These are phyloP conservation scores for Xylaria sp. DNA, from an alignment of 2,329 filamentous ascomycete genomes.

Conservation along the genomic window DNA sequence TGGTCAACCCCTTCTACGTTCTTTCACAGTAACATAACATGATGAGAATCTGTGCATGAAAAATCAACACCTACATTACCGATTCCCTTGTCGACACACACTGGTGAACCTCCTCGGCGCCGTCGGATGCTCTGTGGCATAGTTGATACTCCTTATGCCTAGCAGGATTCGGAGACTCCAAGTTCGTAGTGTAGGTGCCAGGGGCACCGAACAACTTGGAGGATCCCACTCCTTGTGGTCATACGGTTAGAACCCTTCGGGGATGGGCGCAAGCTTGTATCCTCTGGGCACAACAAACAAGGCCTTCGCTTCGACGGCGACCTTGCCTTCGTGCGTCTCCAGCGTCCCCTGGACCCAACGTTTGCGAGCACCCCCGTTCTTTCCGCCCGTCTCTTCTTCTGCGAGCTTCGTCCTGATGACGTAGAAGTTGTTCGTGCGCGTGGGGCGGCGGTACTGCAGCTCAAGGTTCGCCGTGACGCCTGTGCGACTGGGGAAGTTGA, in stretches of 20 bases:
- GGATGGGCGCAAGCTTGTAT: constrained; percentile 37
- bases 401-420: constrained; percentile 49
- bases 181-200: not conserved
- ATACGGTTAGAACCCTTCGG: constrained; percentile 35
- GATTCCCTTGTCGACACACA: not conserved
- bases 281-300: constrained; percentile 55
- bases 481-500: constrained; percentile 41
- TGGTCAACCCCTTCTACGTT: not conserved
- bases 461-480: constrained; percentile 54
- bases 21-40: not conserved
- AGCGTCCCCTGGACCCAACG: constrained; percentile 50
- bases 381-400: constrained; percentile 23
- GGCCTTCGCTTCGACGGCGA: constrained; percentile 54
- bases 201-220: not conserved
- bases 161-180: not conserved
- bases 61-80: not conserved
- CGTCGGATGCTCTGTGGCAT: not conserved
- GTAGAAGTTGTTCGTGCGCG: constrained; percentile 57
- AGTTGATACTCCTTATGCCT: not conserved
- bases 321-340: constrained; percentile 49
- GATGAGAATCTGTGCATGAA: not conserved
- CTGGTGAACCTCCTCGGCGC: not conserved
- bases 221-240: not conserved
- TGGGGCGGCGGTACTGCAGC: constrained; percentile 58
- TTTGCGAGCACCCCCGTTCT: constrained; percentile 41